These are phyloP conservation scores for Brassica hybrid DNA, from an alignment of 441 rosid genomes.

Conservation along the genomic window DNA sequence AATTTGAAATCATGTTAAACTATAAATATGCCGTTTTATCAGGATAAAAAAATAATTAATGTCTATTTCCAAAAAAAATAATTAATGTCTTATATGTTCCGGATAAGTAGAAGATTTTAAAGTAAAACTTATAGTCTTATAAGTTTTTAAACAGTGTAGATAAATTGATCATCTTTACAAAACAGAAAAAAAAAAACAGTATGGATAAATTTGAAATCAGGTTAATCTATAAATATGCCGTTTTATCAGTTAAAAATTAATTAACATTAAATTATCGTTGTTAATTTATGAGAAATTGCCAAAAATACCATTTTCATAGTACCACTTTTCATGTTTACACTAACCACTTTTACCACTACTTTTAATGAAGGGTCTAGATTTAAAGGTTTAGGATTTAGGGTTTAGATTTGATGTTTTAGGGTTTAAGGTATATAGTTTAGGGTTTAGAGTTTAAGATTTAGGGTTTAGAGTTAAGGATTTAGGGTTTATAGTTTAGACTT, in stretches of 20 bases:
- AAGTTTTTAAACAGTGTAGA: not conserved
- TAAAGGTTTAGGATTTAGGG: too few relatives aligned
- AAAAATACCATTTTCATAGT: too few relatives aligned
- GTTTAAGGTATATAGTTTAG: too few relatives aligned
- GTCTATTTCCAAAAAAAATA: too few relatives aligned
- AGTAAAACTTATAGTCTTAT: not conserved
- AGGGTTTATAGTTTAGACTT: too few relatives aligned
- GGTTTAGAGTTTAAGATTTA: too few relatives aligned
- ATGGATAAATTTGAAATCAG: conserved; percentile 8
- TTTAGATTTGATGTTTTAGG: too few relatives aligned
- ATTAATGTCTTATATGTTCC: not conserved
- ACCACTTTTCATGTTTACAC: too few relatives aligned
- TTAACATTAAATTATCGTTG: not conserved
- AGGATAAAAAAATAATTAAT: not conserved
- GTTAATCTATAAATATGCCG: not conserved
- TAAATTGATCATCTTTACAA: not conserved
- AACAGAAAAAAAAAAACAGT: not conserved
- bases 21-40: not conserved
- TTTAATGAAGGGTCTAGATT: too few relatives aligned
- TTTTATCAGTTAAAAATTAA: not conserved
- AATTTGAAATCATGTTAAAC: not conserved
- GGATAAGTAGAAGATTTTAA: not conserved
- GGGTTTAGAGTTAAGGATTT: too few relatives aligned
- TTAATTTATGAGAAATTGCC: too few relatives aligned
- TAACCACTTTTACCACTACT: too few relatives aligned